phyloP scores from a whole-genome alignment of 345 rosid species.

The Anacardium occidentale region DNA sequence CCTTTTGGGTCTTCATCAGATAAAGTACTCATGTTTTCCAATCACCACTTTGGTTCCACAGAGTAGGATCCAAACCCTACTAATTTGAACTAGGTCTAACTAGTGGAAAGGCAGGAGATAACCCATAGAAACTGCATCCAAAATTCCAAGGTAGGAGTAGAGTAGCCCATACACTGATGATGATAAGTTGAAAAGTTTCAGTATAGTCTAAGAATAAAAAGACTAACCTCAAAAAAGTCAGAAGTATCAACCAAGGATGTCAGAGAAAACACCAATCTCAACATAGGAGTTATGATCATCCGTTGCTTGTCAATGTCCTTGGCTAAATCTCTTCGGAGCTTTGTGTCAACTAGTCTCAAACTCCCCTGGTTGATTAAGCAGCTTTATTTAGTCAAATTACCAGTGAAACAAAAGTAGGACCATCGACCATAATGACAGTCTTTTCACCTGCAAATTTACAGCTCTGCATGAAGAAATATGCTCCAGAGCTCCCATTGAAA shows the following conservation, averaged over 20 bases:
- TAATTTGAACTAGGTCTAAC: neutral
- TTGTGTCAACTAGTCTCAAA: slow-evolving; percentile 56
- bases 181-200: neutral
- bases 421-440: neutral
- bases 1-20: neutral
- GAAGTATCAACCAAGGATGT: slow-evolving; percentile 78
- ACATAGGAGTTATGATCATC: slow-evolving; percentile 59
- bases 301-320: slow-evolving; percentile 63
- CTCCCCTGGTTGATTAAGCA: slow-evolving; percentile 57
- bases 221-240: slow-evolving; percentile 79
- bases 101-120: neutral
- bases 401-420: slow-evolving; percentile 14
- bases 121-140: neutral
- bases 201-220: slow-evolving; percentile 10
- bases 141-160: neutral
- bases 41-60: neutral
- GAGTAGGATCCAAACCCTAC: neutral
- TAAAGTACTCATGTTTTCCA: neutral
- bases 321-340: slow-evolving; percentile 52
- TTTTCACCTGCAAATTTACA: slow-evolving; percentile 59
- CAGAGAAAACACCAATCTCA: slow-evolving; percentile 79
- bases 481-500: slow-evolving; percentile 91
- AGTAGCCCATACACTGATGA: neutral
- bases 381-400: slow-evolving; percentile 21
- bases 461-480: slow-evolving; percentile 77